Conservation (phyloP, 352 stramenopile species). For the Halophytophthora batemanensis region DNA sequence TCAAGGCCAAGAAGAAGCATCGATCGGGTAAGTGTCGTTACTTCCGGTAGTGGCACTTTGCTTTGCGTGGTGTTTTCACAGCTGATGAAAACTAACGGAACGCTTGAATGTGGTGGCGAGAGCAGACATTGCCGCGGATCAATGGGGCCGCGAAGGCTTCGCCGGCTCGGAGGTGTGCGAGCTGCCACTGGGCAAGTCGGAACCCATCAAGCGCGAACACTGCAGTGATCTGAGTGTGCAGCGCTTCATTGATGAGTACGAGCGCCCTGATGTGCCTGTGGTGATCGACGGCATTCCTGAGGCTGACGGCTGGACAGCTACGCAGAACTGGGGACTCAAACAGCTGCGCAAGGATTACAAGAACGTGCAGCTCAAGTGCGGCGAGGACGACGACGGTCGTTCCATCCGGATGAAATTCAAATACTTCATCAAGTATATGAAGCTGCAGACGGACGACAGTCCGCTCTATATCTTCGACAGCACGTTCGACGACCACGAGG, state of each 20-base stretch:
- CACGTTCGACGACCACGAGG: slow-evolving; percentile 85
- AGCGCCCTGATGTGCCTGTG: slow-evolving; percentile 64
- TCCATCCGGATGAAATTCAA: slow-evolving; percentile 82
- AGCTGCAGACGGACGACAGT: slow-evolving; percentile 80
- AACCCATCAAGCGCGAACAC: slow-evolving; percentile 66
- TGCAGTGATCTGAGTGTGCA: slow-evolving; percentile 73
- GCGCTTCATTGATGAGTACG: slow-evolving; percentile 85
- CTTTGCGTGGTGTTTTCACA: too few relatives aligned
- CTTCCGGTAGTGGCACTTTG: neutral
- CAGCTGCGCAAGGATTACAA: slow-evolving; percentile 78
- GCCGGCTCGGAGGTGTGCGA: slow-evolving; percentile 78
- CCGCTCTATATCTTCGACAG: slow-evolving; percentile 98
- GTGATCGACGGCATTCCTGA: slow-evolving; percentile 85
- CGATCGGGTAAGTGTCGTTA: slow-evolving; percentile 46
- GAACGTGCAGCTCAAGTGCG: slow-evolving; percentile 72
- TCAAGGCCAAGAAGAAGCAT: slow-evolving; percentile 66
- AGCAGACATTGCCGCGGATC: slow-evolving; percentile 62
- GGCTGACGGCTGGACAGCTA: slow-evolving; percentile 65
- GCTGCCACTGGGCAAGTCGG: slow-evolving; percentile 62
- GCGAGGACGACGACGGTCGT: slow-evolving; percentile 76
- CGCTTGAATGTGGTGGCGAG: neutral
- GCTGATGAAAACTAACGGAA: slow-evolving; percentile 1
- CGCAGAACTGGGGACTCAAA: slow-evolving; percentile 77
- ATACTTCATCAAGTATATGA: slow-evolving; percentile 75
- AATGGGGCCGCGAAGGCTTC: slow-evolving; percentile 78